Conservation (phyloP, 352 stramenopile genomes). For the Globisporangium emineosum region DNA sequence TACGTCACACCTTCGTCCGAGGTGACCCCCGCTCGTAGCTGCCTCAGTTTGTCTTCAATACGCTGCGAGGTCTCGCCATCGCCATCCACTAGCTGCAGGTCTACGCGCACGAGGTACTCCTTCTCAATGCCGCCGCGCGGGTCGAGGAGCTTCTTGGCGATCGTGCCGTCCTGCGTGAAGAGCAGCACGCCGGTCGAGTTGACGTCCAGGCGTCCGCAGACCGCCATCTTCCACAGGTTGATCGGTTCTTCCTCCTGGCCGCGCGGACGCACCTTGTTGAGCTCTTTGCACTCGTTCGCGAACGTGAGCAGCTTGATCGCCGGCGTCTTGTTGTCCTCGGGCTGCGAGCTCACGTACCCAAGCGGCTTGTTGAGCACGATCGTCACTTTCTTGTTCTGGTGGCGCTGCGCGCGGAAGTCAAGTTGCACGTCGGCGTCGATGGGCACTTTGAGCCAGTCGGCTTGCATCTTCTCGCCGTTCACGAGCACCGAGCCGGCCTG, state of each 20-base stretch:
- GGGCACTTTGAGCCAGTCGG: constrained; percentile 69
- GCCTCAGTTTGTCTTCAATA: constrained; percentile 55
- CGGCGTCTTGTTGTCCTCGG: constrained; percentile 57
- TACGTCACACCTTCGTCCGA: constrained; percentile 62
- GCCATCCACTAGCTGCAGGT: constrained; percentile 52
- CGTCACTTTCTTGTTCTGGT: constrained; percentile 77
- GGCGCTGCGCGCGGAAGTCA: constrained; percentile 58
- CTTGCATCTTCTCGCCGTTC: constrained; percentile 60
- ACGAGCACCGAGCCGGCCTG: constrained; percentile 70
- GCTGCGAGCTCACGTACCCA: constrained; percentile 79
- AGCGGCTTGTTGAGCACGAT: constrained; percentile 84
- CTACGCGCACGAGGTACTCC: constrained; percentile 81
- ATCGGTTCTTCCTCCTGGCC: constrained; percentile 47
- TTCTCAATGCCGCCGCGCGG: constrained; percentile 73
- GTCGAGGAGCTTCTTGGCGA: constrained; percentile 80
- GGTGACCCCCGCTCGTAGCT: constrained; percentile 55
- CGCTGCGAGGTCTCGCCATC: constrained; percentile 19
- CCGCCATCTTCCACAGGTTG: constrained; percentile 71
- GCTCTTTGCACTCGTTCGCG: constrained; percentile 71
- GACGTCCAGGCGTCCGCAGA: constrained; percentile 77
- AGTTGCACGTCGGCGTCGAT: constrained; percentile 55
- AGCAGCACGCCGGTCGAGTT: constrained; percentile 81
- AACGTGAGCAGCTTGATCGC: constrained; percentile 75
- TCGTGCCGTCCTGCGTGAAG: constrained; percentile 77
- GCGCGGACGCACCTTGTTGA: constrained; percentile 42